A percentile compares a stretch with the other conserved stretches of the same genome.
Evolutionary conservation across 805 yeast species (phyloP).

Genomic region (Saccharomyces mikatae): DNA sequence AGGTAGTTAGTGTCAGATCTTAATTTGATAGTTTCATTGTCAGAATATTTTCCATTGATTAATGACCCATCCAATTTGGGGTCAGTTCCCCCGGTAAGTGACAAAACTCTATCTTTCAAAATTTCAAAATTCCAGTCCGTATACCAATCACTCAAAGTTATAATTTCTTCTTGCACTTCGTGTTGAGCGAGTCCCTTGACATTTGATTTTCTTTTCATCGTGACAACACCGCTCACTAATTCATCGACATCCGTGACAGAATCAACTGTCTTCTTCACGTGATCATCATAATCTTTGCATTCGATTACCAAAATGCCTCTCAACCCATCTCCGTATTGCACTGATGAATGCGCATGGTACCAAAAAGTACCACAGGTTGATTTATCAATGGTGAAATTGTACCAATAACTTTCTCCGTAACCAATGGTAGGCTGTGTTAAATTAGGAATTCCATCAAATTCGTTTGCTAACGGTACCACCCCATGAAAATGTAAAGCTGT

Average conservation of each 20-base stretch:
- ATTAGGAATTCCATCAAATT: slow-evolving; percentile 34
- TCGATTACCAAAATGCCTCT: slow-evolving; percentile 47
- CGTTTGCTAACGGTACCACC: slow-evolving; percentile 37
- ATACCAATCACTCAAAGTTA: slow-evolving; percentile 55
- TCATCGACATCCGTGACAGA: background rate
- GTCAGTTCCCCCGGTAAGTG: slow-evolving; percentile 20
- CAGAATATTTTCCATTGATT: slow-evolving; percentile 17
- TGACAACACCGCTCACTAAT: slow-evolving; percentile 1
- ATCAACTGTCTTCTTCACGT: slow-evolving; percentile 25
- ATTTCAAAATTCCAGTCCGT: slow-evolving; percentile 38
- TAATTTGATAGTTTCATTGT: slow-evolving; percentile 27
- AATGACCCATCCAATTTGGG: slow-evolving; percentile 22
- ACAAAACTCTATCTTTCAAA: slow-evolving; percentile 21
- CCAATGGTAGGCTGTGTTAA: slow-evolving; percentile 66
- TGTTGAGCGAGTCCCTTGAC: background rate
- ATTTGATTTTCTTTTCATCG: background rate
- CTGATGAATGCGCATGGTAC: slow-evolving; percentile 49
- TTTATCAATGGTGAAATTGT: slow-evolving; percentile 37
- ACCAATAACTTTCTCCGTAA: slow-evolving; percentile 50
- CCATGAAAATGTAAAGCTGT: slow-evolving; percentile 50
- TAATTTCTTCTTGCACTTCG: slow-evolving; percentile 48
- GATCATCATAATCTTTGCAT: slow-evolving; percentile 35
- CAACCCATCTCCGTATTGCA: slow-evolving; percentile 45
- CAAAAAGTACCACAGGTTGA: slow-evolving; percentile 44
- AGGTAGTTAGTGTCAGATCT: slow-evolving; percentile 39